Base-by-base conservation (phyloP, 306 rosid genomes). In the Vachellia collinsii region DNA sequence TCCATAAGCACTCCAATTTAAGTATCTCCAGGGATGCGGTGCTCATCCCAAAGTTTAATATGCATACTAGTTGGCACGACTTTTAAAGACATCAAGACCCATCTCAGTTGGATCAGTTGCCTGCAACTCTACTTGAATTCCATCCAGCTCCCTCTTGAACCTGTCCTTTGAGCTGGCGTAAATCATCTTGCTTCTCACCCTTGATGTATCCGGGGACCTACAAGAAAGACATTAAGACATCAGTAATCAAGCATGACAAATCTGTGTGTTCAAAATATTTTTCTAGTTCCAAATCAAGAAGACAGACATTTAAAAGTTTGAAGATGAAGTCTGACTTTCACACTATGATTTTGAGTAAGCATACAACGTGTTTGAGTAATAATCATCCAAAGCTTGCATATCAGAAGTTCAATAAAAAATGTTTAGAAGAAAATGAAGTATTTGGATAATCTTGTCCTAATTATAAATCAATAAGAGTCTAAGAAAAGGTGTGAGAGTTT, bases 151-250 rank as follows among this genome's bases (percentile, higher is more conserved):
- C 4, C 77, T 72, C 64, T 51, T 72, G 77, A 72, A 72, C 65
- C 80, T 76, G 62, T 76, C 80, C 62, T 76, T 76, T 37, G 80
- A 76, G 80, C 80, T 77, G 37, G 92, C 92, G 69, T 88, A 88
- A 39, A 88, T 88, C 92, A 88, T 86, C 89, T 88, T 88, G 89
- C 85, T 88, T 74, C 89, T 88, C 70, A 88, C 92, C 78, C 88
- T 86, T 41, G 92, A 74, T 41, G 81, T 77, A 44, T 88, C 92
- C 46, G 92, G 92, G 70, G 89, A 88, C 92, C 92, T 88, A 79
- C 75, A 85, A 47, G 42, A 75, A 77, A 72, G 69, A 58, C 36
- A 59, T 54, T 17, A 39, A 69, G 1, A 77, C 1, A 76, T 77
- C 50, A 51, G 51, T 29, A 7, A 50, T 10, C 19, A 11, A 54